phyloP scores from a whole-genome alignment of 192 early-diverging fungal species.

The Cladochytrium replicatum region DNA sequence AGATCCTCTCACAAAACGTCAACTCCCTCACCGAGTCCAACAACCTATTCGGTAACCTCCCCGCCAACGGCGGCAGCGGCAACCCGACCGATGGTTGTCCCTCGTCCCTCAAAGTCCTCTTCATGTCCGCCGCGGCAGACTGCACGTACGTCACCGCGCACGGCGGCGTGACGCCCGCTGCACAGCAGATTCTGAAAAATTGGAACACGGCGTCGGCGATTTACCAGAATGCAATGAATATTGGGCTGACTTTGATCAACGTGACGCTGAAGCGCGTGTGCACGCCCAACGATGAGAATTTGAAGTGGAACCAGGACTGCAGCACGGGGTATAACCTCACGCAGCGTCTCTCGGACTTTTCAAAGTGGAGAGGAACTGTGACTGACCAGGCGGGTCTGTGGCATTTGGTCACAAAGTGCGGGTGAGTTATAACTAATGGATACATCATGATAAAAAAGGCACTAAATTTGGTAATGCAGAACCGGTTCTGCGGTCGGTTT shows the following conservation, averaged over 20 bases:
- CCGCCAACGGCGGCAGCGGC: background rate
- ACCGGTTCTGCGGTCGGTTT: constrained; percentile 77
- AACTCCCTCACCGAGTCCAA: too few species aligned
- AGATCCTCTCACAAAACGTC: too few species aligned
- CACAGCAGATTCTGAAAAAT: too few species aligned
- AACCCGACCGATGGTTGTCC: constrained; percentile 12
- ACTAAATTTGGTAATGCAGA: too few species aligned
- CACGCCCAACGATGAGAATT: constrained; percentile 11
- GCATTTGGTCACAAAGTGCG: constrained; percentile 93
- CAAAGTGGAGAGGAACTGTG: constrained; percentile 66
- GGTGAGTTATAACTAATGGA: too few species aligned
- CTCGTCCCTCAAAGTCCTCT: constrained; percentile 23
- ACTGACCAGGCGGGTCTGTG: constrained; percentile 72
- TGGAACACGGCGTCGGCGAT: constrained; percentile 73
- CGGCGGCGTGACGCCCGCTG: too few species aligned
- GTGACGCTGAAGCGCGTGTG: constrained; percentile 61
- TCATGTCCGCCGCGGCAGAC: constrained; percentile 38
- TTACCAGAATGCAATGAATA: constrained; percentile 78
- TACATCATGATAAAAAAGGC: too few species aligned
- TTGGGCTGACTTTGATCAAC: constrained; percentile 68
- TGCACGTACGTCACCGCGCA: constrained; percentile 46
- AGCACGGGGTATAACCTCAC: constrained; percentile 56
- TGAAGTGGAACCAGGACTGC: constrained; percentile 74
- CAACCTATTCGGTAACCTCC: too few species aligned
- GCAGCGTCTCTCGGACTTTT: constrained; percentile 75